Evolutionary conservation across 352 stramenopile genomes (phyloP), one percentile per base, ranked within the genome.

Genomic region (Globisporangium radiosum): DNA sequence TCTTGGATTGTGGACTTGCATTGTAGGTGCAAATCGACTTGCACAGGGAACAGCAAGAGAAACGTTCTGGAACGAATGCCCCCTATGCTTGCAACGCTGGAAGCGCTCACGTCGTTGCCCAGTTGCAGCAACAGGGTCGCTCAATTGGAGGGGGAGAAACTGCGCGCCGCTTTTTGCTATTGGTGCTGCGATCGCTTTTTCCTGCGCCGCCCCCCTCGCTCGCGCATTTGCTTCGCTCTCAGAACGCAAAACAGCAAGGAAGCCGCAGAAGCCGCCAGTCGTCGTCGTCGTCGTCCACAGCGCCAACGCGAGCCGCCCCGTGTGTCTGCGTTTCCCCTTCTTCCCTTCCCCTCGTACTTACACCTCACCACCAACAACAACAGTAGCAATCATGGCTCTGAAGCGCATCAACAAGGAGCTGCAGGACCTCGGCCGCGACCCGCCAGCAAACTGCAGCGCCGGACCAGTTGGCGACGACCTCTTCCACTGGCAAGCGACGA

Each of bases 391-490:
- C 33, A 97, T 97, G 91, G 91, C 92, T 68, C 69, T 97, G 47
- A 97, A 97, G 76, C 85, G 93, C 65, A 97, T 98, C 65, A 97
- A 98, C 78, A 98, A 98, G 76, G 94, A 98, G 71, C 78, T 98
- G 59, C 83, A 96, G 73, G 92, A 97, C 69, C 72, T 98, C 55
- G 90, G 90, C 42, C 89, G 85, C 62, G 97, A 99, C 76, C 97
- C 97, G 42, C 97, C 97, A 49, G 94, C 96, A 47, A 99, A 99
- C 78, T 99, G 97, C 85, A 98, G 89, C 62, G 97, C 97, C 51
- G 97, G 97, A 42, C 97, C 97, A 38, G 96, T 99, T 56, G 96
- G 93, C 58, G 96, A 99, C 54, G 96, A 99, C 73, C 88, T 99
- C 66, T 99, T 99, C 75, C 95, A 97, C 72, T 99, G 95, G 95